These are phyloP conservation scores for Oryza longistaminata DNA, from an alignment of 176 grass and related monocot genomes.

Conservation along the genomic window DNA sequence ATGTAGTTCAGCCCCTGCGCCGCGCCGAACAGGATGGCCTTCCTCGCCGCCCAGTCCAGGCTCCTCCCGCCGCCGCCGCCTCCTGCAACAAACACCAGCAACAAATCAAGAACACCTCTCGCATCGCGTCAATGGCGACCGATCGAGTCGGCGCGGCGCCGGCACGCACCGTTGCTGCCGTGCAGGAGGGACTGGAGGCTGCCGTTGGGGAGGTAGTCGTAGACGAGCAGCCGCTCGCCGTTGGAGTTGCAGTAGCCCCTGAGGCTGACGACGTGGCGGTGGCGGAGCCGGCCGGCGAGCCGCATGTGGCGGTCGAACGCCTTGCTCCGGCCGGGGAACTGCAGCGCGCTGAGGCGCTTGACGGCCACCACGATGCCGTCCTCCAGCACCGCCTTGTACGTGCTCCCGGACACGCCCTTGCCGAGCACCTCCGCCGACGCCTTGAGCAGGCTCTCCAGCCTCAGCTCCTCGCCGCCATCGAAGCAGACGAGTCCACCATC, in stretches of 20 bases:
- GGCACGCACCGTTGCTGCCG: slow-evolving; percentile 26
- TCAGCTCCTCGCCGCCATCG: slow-evolving; percentile 69
- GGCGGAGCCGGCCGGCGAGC: slow-evolving; percentile 61
- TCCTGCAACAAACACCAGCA: neutral
- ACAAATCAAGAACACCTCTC: slow-evolving; percentile 4
- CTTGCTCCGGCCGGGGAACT: slow-evolving; percentile 58
- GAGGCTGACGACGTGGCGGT: slow-evolving; percentile 66
- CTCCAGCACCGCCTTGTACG: slow-evolving; percentile 71
- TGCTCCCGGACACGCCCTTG: slow-evolving; percentile 79
- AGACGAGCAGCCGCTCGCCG: slow-evolving; percentile 68
- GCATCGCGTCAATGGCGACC: neutral
- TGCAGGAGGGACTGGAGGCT: slow-evolving; percentile 62
- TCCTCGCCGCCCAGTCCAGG: slow-evolving; percentile 55
- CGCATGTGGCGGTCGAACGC: slow-evolving; percentile 69
- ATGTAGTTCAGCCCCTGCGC: slow-evolving; percentile 70
- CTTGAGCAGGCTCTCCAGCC: slow-evolving; percentile 71
- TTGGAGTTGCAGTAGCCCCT: slow-evolving; percentile 67
- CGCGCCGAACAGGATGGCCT: slow-evolving; percentile 49
- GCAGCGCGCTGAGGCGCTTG: slow-evolving; percentile 74
- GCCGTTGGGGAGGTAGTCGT: slow-evolving; percentile 66
- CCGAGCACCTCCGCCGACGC: slow-evolving; percentile 75
- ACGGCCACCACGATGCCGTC: slow-evolving; percentile 70
- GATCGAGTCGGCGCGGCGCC: too few species aligned
- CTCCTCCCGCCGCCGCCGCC: slow-evolving; percentile 16
- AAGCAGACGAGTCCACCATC: slow-evolving; percentile 49